phyloP scores from a whole-genome alignment of 768 basidiomycete species.

The Megacollybia marginata region DNA sequence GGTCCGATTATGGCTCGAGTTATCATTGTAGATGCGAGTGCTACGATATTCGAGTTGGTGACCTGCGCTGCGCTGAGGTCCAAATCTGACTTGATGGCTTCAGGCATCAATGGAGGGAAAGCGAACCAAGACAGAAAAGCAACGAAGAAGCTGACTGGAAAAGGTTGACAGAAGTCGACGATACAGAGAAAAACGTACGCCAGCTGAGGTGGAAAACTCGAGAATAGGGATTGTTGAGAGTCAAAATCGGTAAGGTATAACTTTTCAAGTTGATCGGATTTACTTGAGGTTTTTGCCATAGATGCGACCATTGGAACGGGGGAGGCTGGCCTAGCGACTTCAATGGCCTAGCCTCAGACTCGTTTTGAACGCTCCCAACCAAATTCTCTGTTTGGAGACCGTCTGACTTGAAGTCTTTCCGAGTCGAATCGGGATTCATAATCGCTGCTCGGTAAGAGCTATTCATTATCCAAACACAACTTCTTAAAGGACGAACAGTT shows the following conservation, averaged over 20 bases:
- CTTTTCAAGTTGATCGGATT: slow-evolving; percentile 48
- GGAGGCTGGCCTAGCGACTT: slow-evolving; percentile 6
- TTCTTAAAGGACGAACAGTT: too few relatives aligned
- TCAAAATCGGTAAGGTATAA: slow-evolving; percentile 44
- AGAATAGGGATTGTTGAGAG: slow-evolving; percentile 38
- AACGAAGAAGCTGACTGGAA: slow-evolving; percentile 31
- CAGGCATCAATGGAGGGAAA: slow-evolving; percentile 53
- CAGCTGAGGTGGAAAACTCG: slow-evolving; percentile 41
- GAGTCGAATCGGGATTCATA: too few relatives aligned
- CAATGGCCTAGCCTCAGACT: too few relatives aligned
- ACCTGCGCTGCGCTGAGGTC: slow-evolving; percentile 39
- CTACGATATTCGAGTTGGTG: slow-evolving; percentile 43
- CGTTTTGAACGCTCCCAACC: too few relatives aligned
- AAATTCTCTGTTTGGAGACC: too few relatives aligned
- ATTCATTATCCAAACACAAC: too few relatives aligned
- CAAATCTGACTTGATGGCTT: slow-evolving; percentile 47
- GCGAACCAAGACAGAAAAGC: slow-evolving; percentile 50
- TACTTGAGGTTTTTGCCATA: slow-evolving; percentile 28
- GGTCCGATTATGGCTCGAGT: slow-evolving; percentile 44
- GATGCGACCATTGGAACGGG: slow-evolving; percentile 23
- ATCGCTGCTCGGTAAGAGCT: too few relatives aligned
- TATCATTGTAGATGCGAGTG: slow-evolving; percentile 38
- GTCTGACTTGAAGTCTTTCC: too few relatives aligned
- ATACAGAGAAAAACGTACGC: slow-evolving; percentile 6
- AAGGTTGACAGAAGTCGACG: background rate